Evolutionary conservation across 805 yeast species (phyloP), one percentile per base, ranked within the genome.

Genomic region (Metschnikowia vanudenii): DNA sequence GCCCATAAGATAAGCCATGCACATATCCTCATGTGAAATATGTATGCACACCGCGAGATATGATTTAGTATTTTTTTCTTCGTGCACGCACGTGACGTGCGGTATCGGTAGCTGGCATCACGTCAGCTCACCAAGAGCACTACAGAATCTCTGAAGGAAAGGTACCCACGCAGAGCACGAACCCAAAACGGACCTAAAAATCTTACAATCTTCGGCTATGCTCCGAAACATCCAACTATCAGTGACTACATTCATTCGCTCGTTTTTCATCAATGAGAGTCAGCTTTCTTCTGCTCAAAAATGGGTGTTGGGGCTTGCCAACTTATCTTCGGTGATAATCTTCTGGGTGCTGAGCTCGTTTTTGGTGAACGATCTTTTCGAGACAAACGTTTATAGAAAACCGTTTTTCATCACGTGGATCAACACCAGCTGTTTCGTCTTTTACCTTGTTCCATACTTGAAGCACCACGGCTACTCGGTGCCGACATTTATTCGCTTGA

Each of bases 301-400:
- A 51, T 90, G 97, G 97, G 72, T 84, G 0, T 58, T 88, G 17
- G 98, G 98, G 2, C 75, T 92, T 18, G 55, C 84, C 18, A 79
- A 88, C 67, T 74, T 91, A 19, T 74, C 80, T 1, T 71, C 85
- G 37, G 98, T 91, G 37, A 88, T 92, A 22, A 63, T 87, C 1
- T 76, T 89, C 19, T 92, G 99, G 99, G 97, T 94, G 10, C 68
- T 85, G 31, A 88, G 96, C 3, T 88, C 96, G 3, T 92, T 90
- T 56, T 64, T 92, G 39, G 84, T 94, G 31, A 90, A 88, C 64
- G 83, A 81, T 36, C 71, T 88, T 34, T 85, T 88, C 56, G 89
- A 83, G 55, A 75, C 78, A 39, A 79, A 76, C 47, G 69, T 75
- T 22, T 94, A 89, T 64, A 68, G 89, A 39, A 94, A 94, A 66